phyloP scores from a whole-genome alignment of 2,329 filamentous ascomycete genomes.

The Iodosphaeria phyllophila region DNA sequence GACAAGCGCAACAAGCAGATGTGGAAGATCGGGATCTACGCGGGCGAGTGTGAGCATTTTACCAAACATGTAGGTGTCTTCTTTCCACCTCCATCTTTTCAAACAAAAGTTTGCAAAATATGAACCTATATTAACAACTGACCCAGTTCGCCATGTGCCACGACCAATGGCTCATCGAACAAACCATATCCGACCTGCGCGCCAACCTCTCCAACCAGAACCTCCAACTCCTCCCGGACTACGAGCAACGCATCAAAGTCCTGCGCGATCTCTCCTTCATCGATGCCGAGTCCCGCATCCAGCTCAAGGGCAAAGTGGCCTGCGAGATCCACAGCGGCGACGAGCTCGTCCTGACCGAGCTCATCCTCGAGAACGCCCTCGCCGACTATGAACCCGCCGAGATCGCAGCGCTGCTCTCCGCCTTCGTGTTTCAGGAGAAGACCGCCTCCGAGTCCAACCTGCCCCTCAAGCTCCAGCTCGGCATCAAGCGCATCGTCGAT shows the following conservation, averaged over 20 bases:
- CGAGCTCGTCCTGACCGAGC: constrained; percentile 86
- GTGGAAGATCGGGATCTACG: constrained; percentile 38
- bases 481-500: constrained; percentile 68
- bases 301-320: constrained; percentile 94
- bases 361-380: constrained; percentile 91
- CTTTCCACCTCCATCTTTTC: not conserved
- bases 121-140: constrained; percentile 25
- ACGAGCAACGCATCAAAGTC: constrained; percentile 85
- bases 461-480: constrained; percentile 64
- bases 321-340: constrained; percentile 97
- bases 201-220: constrained; percentile 91
- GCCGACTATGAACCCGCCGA: constrained; percentile 92
- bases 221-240: constrained; percentile 85
- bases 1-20: constrained; percentile 50
- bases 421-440: constrained; percentile 97
- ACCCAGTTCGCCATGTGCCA: constrained; percentile 96
- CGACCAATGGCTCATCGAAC: constrained; percentile 89
- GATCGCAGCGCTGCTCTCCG: constrained; percentile 81
- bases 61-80: constrained; percentile 61
- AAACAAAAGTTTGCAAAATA: constrained; percentile 2
- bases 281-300: constrained; percentile 69
- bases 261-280: constrained; percentile 86
- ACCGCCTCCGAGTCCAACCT: constrained; percentile 66
- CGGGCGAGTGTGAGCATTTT: constrained; percentile 57
- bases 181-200: constrained; percentile 76